A percentile compares a stretch with the other conserved stretches of the same genome.
Evolutionary conservation across 169 alveolate genomes (phyloP).

Genomic region (Plasmodium malariae): DNA sequence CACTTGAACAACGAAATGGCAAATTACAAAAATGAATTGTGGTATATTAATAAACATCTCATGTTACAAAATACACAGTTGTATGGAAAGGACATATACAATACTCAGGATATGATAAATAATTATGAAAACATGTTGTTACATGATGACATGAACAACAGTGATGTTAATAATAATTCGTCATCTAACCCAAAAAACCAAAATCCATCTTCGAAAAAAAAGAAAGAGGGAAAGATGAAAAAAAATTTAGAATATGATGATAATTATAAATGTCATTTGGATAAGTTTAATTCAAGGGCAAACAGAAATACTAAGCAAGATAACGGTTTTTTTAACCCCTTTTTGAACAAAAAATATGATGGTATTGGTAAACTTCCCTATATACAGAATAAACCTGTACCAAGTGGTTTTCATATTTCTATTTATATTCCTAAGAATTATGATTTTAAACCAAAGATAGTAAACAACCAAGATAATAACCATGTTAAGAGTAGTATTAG

Average conservation of each 20-base stretch:
- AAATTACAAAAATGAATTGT: constrained; percentile 2
- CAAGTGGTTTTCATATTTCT: constrained; percentile 61
- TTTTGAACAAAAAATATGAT: constrained; percentile 68
- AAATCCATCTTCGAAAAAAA: neutral
- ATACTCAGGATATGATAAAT: constrained; percentile 16
- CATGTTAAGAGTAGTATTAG: neutral
- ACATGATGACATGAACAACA: neutral
- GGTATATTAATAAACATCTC: constrained; percentile 3
- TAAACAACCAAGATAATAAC: neutral
- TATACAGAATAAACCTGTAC: constrained; percentile 71
- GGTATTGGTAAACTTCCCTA: constrained; percentile 70
- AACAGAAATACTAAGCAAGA: constrained; percentile 41
- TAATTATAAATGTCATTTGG: neutral
- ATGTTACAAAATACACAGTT: neutral
- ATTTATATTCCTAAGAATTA: constrained; percentile 51
- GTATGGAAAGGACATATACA: constrained; percentile 17
- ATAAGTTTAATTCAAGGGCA: neutral
- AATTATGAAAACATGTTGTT: constrained; percentile 11
- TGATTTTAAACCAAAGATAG: constrained; percentile 9
- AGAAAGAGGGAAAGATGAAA: neutral
- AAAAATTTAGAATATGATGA: constrained; percentile 21
- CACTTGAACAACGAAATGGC: neutral
- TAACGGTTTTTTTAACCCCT: constrained; percentile 48
- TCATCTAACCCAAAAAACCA: too few species aligned
- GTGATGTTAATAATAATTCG: too few species aligned